Percentiles rank a stretch among this genome's conserved stretches.
Conservation (phyloP, 163 green algal genomes). For the Trebouxia gelatinosa region DNA sequence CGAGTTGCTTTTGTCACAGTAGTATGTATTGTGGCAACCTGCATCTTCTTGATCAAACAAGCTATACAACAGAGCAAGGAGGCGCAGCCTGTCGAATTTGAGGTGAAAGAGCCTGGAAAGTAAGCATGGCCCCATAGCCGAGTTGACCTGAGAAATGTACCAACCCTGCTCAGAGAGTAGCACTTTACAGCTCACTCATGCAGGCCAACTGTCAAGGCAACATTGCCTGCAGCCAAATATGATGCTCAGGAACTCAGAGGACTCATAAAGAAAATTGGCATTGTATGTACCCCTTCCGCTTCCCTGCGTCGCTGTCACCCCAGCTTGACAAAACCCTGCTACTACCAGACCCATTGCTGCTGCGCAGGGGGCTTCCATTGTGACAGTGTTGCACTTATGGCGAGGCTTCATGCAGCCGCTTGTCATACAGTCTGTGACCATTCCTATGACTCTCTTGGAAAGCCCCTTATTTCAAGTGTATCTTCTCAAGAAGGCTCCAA, state of each 20-base stretch:
- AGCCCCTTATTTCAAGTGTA: conserved; percentile 19
- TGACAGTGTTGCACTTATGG: conserved; percentile 12
- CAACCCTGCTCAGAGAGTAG: neutral
- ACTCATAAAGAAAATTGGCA: conserved; percentile 6
- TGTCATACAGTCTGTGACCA: conserved; percentile 18
- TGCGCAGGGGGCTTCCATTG: conserved; percentile 1
- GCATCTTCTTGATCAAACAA: conserved; percentile 9
- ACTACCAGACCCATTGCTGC: neutral
- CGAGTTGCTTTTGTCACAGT: conserved; percentile 12
- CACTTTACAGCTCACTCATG: neutral
- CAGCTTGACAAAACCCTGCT: neutral
- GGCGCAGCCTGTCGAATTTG: neutral
- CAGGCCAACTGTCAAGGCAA: conserved; percentile 9
- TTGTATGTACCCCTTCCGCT: neutral
- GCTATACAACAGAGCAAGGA: conserved; percentile 2
- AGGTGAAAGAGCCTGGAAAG: conserved; percentile 23
- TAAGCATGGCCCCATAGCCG: neutral
- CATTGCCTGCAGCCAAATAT: conserved; percentile 3
- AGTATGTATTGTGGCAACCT: neutral
- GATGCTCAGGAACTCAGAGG: neutral
- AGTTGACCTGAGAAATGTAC: neutral
- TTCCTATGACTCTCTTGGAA: conserved; percentile 5
- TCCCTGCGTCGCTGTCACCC: neutral
- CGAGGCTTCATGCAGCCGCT: conserved; percentile 21
- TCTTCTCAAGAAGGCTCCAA: neutral